A percentile compares a stretch with the other conserved stretches of the same genome.
phyloP scores from a whole-genome alignment of 163 green algal genomes.

The Prototheca stagnorum region DNA sequence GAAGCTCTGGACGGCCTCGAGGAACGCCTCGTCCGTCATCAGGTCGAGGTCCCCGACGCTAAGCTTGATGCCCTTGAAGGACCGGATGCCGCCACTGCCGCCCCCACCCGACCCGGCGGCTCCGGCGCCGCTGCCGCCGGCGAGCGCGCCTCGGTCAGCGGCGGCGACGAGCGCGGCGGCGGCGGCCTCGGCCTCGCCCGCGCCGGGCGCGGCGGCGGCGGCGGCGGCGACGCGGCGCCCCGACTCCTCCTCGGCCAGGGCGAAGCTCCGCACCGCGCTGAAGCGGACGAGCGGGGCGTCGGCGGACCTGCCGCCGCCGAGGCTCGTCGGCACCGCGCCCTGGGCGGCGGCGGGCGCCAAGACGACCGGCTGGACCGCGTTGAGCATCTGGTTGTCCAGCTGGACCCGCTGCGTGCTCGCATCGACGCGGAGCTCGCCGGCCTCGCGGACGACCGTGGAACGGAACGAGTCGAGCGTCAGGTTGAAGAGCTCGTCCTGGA shows the following conservation, averaged over 20 bases:
- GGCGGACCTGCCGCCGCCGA: neutral
- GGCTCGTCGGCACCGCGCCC: no score
- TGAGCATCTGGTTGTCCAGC: constrained; percentile 80
- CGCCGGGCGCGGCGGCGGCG: neutral
- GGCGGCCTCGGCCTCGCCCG: neutral
- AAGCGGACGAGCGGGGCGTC: no score
- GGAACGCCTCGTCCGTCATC: constrained; percentile 50
- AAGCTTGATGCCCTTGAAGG: constrained; percentile 54
- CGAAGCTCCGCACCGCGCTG: neutral
- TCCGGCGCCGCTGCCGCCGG: neutral
- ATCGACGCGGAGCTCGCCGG: constrained; percentile 24
- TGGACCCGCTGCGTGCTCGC: constrained; percentile 46
- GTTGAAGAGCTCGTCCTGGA: constrained; percentile 73
- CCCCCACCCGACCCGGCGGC: neutral
- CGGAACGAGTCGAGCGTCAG: constrained; percentile 41
- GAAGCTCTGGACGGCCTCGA: constrained; percentile 48
- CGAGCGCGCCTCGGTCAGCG: neutral
- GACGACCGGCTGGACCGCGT: constrained; percentile 63
- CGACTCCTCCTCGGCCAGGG: neutral
- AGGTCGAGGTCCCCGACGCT: constrained; percentile 40
- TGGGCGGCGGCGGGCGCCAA: constrained; percentile 33
- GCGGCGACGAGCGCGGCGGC: neutral
- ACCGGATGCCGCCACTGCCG: constrained; percentile 35
- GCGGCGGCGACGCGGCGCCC: constrained; percentile 5
- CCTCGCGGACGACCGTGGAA: constrained; percentile 8